These are phyloP conservation scores for Leccinum broughii DNA, from an alignment of 768 basidiomycete species.

Conservation along the genomic window DNA sequence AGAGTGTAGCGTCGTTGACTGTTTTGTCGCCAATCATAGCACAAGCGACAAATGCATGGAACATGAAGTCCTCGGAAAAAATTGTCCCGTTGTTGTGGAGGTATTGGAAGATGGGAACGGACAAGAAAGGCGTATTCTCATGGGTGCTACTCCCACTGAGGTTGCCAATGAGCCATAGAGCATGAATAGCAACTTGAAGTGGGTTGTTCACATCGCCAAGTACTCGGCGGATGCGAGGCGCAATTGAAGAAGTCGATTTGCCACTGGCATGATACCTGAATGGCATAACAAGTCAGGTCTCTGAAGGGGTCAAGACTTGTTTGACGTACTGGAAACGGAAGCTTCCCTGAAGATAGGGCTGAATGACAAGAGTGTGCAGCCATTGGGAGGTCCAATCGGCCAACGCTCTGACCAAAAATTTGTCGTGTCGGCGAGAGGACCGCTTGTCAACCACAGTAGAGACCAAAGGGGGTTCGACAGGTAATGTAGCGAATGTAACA, in stretches of 20 bases:
- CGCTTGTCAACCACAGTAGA: background rate
- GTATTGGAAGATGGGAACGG: constrained; percentile 31
- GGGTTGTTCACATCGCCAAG: constrained; percentile 28
- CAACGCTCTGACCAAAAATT: constrained; percentile 12
- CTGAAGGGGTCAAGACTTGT: background rate
- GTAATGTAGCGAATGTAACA: background rate
- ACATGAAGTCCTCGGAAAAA: constrained; percentile 36
- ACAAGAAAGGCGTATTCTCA: constrained; percentile 26
- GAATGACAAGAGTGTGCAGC: constrained; percentile 26
- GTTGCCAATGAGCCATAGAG: constrained; percentile 35
- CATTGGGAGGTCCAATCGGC: constrained; percentile 29
- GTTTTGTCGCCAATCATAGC: constrained; percentile 39
- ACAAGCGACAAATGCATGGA: constrained; percentile 35
- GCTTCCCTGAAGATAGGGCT: constrained; percentile 18
- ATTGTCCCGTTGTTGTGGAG: constrained; percentile 30
- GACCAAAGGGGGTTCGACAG: background rate
- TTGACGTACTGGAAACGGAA: constrained; percentile 26
- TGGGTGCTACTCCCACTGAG: constrained; percentile 22
- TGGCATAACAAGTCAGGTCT: constrained; percentile 1
- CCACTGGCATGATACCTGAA: constrained; percentile 17
- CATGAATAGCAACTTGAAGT: constrained; percentile 28
- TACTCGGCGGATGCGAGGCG: constrained; percentile 22
- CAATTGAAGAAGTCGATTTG: constrained; percentile 11
- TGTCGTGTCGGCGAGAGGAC: constrained; percentile 5
- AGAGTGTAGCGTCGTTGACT: constrained; percentile 33